Percentiles rank a stretch among this genome's conserved stretches.
phyloP scores from a whole-genome alignment of 176 grass and related monocot species.

The Rhynchospora breviuscula region DNA sequence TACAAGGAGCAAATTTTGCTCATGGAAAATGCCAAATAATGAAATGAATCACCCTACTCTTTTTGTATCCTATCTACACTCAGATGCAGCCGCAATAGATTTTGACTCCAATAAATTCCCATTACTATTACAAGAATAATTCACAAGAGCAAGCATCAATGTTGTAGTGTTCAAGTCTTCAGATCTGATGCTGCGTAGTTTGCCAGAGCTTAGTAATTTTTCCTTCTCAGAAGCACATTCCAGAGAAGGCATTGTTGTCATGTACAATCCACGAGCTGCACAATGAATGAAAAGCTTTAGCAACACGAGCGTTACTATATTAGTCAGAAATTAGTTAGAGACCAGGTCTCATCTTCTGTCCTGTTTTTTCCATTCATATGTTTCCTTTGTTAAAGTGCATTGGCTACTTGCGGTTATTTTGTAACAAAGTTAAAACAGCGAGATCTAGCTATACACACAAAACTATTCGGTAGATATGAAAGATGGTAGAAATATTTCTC shows the following conservation, averaged over 20 bases:
- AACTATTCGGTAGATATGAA: background rate
- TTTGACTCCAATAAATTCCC: background rate
- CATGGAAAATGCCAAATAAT: background rate
- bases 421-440: background rate
- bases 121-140: background rate
- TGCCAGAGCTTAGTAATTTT: background rate
- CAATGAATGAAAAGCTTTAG: background rate
- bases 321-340: background rate
- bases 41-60: background rate
- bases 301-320: background rate
- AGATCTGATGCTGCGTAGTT: background rate
- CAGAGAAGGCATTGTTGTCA: background rate
- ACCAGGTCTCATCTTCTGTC: background rate
- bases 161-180: background rate
- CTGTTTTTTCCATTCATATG: background rate
- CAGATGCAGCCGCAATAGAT: background rate
- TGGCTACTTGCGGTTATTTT: background rate
- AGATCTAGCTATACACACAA: background rate
- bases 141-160: background rate
- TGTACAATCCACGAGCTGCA: background rate
- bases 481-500: background rate
- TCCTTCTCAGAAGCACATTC: background rate
- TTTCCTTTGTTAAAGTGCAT: constrained; percentile 2
- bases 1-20: constrained; percentile 18
- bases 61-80: constrained; percentile 22